A percentile compares a stretch with the other conserved stretches of the same genome.
These are phyloP conservation scores for Zymoseptoria passerinii DNA, from an alignment of 2,329 filamentous ascomycete species.

Conservation along the genomic window DNA sequence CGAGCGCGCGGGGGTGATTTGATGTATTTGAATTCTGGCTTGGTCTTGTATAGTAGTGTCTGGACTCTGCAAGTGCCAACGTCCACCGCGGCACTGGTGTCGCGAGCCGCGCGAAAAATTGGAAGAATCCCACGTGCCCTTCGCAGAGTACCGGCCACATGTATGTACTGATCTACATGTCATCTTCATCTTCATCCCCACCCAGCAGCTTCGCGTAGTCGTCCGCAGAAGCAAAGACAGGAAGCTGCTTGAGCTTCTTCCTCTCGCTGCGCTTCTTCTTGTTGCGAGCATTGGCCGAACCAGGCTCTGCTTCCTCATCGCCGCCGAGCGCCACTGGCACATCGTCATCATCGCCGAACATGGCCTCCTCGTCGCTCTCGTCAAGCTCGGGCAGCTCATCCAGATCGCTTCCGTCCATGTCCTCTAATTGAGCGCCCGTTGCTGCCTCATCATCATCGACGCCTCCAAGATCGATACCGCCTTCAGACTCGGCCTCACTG, in stretches of 20 bases:
- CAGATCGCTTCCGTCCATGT: slow-evolving; percentile 48
- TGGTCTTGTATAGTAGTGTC: neutral
- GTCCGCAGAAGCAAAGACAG: slow-evolving; percentile 85
- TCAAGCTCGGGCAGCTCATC: slow-evolving; percentile 44
- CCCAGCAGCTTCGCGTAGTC: slow-evolving; percentile 68
- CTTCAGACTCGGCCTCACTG: slow-evolving; percentile 38
- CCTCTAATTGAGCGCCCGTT: slow-evolving; percentile 29
- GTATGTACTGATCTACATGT: slow-evolving; percentile 1
- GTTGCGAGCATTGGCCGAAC: slow-evolving; percentile 36
- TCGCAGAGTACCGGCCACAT: neutral
- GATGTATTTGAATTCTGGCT: neutral
- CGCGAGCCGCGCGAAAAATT: neutral
- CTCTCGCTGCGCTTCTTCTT: slow-evolving; percentile 52
- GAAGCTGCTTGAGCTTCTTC: slow-evolving; percentile 80
- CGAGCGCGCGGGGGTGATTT: neutral
- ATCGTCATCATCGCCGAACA: slow-evolving; percentile 41
- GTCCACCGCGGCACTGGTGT: neutral
- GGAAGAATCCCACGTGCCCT: neutral
- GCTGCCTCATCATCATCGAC: slow-evolving; percentile 35
- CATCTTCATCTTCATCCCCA: slow-evolving; percentile 21
- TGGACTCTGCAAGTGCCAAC: neutral
- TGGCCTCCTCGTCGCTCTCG: slow-evolving; percentile 34
- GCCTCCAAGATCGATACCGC: slow-evolving; percentile 37
- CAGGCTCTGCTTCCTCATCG: slow-evolving; percentile 43
- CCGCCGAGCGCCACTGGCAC: slow-evolving; percentile 48